These are phyloP conservation scores for Aureobasidium uvarum DNA, from an alignment of 2,329 filamentous ascomycete species.

Conservation along the genomic window DNA sequence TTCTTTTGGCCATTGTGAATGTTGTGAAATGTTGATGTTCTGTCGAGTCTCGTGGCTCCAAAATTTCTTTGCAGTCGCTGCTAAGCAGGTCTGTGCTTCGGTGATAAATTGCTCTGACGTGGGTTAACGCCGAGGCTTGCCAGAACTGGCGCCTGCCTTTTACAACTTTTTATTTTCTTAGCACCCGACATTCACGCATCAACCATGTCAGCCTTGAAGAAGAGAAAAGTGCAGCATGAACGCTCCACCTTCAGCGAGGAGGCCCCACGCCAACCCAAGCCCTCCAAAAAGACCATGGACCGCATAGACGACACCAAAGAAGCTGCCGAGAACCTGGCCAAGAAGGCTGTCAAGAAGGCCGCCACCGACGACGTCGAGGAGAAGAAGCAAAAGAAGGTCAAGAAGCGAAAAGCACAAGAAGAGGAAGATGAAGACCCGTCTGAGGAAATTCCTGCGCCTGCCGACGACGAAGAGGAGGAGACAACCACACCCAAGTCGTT, in stretches of 20 bases:
- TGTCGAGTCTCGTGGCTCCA: background rate
- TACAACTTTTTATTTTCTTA: background rate
- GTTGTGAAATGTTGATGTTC: background rate
- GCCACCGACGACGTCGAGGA: constrained; percentile 34
- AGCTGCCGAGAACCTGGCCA: constrained; percentile 1
- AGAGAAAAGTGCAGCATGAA: constrained; percentile 42
- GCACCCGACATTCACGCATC: background rate
- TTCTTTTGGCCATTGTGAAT: constrained; percentile 68
- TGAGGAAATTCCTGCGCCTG: constrained; percentile 28
- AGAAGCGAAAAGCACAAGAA: constrained; percentile 28
- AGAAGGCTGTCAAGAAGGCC: constrained; percentile 29
- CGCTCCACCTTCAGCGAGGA: constrained; percentile 24
- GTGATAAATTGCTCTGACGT: background rate
- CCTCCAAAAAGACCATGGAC: constrained; percentile 26
- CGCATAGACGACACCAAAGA: constrained; percentile 22
- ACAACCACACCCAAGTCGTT: constrained; percentile 57
- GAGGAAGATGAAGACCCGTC: constrained; percentile 29
- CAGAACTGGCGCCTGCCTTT: background rate
- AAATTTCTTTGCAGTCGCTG: constrained; percentile 16
- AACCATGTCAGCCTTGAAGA: constrained; percentile 45
- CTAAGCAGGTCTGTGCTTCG: constrained; percentile 2
- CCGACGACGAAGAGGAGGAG: constrained; percentile 31
- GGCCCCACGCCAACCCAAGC: constrained; percentile 22
- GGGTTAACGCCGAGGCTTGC: background rate
- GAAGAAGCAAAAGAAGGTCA: constrained; percentile 29